Evolutionary conservation across 208 protist species (phyloP).

Genomic region (Acanthamoeba quina): DNA sequence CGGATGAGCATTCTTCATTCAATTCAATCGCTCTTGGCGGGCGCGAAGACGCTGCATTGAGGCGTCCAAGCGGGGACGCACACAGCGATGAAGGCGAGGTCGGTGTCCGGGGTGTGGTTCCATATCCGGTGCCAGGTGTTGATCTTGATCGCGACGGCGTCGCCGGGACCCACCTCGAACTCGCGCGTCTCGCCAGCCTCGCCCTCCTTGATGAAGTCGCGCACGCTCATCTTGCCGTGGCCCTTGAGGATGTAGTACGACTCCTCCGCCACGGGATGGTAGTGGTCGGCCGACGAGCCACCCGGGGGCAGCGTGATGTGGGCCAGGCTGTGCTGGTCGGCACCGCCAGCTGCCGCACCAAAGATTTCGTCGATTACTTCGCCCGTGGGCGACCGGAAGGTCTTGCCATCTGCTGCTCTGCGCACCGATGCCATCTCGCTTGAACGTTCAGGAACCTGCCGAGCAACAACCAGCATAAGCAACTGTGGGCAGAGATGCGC

Average conservation of each 20-base stretch:
- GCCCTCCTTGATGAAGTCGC: constrained; percentile 38
- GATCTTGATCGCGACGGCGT: constrained; percentile 42
- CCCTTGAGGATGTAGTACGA: constrained; percentile 66
- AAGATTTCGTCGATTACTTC: constrained; percentile 70
- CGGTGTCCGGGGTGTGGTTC: constrained; percentile 34
- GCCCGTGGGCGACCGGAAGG: constrained; percentile 17
- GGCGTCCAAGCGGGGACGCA: constrained; percentile 52
- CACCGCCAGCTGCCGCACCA: not conserved
- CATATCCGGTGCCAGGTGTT: constrained; percentile 67
- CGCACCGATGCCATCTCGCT: not conserved
- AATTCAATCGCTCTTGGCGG: not conserved
- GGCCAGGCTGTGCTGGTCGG: constrained; percentile 64
- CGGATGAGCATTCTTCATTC: no score
- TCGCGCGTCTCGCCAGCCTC: constrained; percentile 20
- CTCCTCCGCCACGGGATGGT: constrained; percentile 62
- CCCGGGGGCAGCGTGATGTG: constrained; percentile 65
- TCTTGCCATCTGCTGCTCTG: constrained; percentile 30
- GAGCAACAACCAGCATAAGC: not conserved
- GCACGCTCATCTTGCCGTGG: constrained; percentile 50
- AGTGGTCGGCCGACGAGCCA: constrained; percentile 57
- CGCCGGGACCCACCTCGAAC: constrained; percentile 56
- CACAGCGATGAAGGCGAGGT: constrained; percentile 64
- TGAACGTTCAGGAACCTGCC: not conserved
- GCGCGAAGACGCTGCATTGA: constrained; percentile 51
- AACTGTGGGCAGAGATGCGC: no score